Base-by-base conservation (phyloP, 768 basidiomycete genomes). In the Rubroboletus pulcherrimus region DNA sequence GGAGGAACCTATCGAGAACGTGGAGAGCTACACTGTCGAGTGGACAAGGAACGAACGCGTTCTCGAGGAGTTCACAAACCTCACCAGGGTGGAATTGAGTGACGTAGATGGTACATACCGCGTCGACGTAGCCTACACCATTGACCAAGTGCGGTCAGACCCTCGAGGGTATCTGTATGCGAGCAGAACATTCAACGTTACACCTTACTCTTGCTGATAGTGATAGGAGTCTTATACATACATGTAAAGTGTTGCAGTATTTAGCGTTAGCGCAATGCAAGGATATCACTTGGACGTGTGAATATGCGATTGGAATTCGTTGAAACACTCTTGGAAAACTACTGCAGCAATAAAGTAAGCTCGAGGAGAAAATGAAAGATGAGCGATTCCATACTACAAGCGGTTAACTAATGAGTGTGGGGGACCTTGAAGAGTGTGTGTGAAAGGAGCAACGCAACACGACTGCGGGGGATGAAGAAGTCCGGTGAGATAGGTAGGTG, bases 131-230 rank as follows among this genome's bases (percentile, higher is more conserved):
- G 64, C 65, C 37, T 86, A 84, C 59, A 46, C 73, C 14, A 82
- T 86, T 2, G 77, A 81, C 35, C 82, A 87, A 64, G 81, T 89
- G 9, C 74, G 80, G 54, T 61, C 72, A 21, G 83, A 85, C 58
- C 69, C 69, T 26, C 67, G 75, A 17, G 66, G 68, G 21, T 62
- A 74, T 46, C 57, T 77, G 38, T 54, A 7, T 15, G 60, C 69
- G 21, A 61, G 57, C 17, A 61, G 59, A n/a, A 57, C 58, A 19
- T 65, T 69, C 11, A 26, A 52, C 17, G 9, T 62, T 30, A 8
- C 38, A 17, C 40, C 57, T 38, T 12, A 45, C 17, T 7, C 46
- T 37, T 59, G 57, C 19, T 51, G 24, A 49, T 47, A 6, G 21
- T n/a, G n/a, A 41, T n/a, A 31, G 9, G 44, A 26, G 19, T n/a